Base-by-base conservation (phyloP, 495 filamentous ascomycete species). In the Sordaria brevicollis region DNA sequence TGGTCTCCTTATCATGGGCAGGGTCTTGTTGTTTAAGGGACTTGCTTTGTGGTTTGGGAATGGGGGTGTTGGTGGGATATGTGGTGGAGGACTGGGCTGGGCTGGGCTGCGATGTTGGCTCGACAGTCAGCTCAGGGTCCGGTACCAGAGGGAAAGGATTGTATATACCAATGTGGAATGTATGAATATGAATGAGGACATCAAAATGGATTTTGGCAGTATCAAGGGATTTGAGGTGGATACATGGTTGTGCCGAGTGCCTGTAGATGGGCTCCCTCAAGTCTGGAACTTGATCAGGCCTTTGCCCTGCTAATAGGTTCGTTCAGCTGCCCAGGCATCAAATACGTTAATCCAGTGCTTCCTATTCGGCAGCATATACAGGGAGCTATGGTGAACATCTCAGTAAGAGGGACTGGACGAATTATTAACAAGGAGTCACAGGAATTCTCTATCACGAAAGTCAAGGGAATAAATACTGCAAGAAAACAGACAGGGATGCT, bases 1-100 rank as follows among this genome's bases (percentile, higher is more conserved):
- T 99, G 94, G 93, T 91, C 88, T 83, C 93, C 93, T 49, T 97
- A 91, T 78, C 95, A 98, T 80, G 93, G 94, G 69, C 76, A 79
- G 15, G 82, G 82, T 7, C 78, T 84, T 66, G 67, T 80, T 85
- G 74, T 85, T 78, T 71, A 39, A 43, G 62, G 38, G 25, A 57
- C 2, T 29, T 4, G 70, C n/a, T 36, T 31, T 25, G 29, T 17
- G 57, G 31, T 71, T 72, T 71, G 69, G 29, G 65, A 72, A 65
- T 72, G 68, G 21, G 43, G 34, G 29, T 65, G 35, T 43, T 69
- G 68, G 57, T 36, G 38, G 65, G 38, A 25, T 67, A 34, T 25
- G 65, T 71, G 36, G 65, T 36, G 37, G 31, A 15, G 33, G n/a
- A n/a, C 19, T 34, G 57, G 41, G 71, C 41, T 65, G 34, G 37